Evolutionary conservation across 495 filamentous ascomycete species (phyloP).

Genomic region (Thermothielavioides terrestris): DNA sequence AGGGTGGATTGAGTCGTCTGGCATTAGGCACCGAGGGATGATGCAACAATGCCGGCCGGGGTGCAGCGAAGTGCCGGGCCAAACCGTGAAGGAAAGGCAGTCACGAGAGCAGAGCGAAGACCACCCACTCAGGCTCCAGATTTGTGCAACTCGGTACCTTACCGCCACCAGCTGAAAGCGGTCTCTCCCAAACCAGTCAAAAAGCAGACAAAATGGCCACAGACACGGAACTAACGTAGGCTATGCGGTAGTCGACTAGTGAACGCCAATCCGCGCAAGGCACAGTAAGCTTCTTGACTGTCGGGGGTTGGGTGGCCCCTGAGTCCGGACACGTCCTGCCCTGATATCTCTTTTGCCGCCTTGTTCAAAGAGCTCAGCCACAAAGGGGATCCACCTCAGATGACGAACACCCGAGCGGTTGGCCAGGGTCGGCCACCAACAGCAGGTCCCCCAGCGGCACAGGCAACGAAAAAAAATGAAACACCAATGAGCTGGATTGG

Average conservation of each 20-base stretch:
- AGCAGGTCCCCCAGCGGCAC: not conserved
- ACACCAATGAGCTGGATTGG: too few relatives aligned
- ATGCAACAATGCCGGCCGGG: constrained; percentile 1
- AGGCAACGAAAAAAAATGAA: not conserved
- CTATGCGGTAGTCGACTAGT: too few relatives aligned
- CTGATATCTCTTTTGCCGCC: constrained; percentile 6
- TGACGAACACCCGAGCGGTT: constrained; percentile 8
- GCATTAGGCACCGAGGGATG: constrained; percentile 17
- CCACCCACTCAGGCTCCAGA: not conserved
- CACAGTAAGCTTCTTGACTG: too few relatives aligned
- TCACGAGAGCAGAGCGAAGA: not conserved
- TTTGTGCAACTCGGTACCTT: not conserved
- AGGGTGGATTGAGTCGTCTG: constrained; percentile 24
- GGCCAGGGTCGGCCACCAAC: constrained; percentile 11
- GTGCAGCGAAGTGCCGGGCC: constrained; percentile 1
- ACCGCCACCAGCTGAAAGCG: not conserved
- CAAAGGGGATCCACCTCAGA: constrained; percentile 9
- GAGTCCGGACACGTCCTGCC: not conserved
- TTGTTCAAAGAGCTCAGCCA: constrained; percentile 13
- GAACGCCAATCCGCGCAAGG: too few relatives aligned
- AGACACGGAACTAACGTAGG: too few relatives aligned
- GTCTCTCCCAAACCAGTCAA: not conserved
- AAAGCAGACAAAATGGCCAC: too few relatives aligned
- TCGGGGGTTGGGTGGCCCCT: too few relatives aligned
- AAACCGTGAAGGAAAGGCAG: not conserved